A percentile compares a stretch with the other conserved stretches of the same genome.
These are phyloP conservation scores for Sarcodon aspratus DNA, from an alignment of 768 basidiomycete species.

Conservation along the genomic window DNA sequence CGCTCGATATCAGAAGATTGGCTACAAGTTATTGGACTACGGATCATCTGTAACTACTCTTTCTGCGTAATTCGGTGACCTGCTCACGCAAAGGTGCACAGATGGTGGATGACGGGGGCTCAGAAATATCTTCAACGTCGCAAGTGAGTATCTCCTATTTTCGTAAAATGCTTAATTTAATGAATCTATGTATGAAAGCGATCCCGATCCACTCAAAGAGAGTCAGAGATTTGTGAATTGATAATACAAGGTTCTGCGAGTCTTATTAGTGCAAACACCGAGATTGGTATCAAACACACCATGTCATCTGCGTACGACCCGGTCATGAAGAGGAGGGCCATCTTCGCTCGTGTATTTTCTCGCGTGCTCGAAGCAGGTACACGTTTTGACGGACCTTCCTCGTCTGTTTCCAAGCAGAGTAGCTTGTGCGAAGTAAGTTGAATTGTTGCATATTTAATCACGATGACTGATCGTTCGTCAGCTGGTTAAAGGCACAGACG, in stretches of 20 bases:
- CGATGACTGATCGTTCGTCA: conserved; percentile 15
- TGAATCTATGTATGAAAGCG: not conserved
- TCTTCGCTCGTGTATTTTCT: conserved; percentile 80
- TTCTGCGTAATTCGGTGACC: not conserved
- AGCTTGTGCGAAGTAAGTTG: conserved; percentile 21
- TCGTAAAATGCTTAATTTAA: not conserved
- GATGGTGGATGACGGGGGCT: conserved; percentile 14
- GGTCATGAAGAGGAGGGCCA: conserved; percentile 57
- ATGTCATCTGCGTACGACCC: conserved; percentile 67
- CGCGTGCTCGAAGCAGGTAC: conserved; percentile 73
- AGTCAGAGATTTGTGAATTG: conserved; percentile 52
- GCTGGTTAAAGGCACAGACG: conserved; percentile 68
- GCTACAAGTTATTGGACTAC: conserved; percentile 50
- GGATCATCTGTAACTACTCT: conserved; percentile 32
- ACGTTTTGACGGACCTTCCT: conserved; percentile 48
- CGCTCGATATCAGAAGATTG: conserved; percentile 59
- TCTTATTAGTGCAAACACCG: conserved; percentile 74
- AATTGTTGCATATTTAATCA: not conserved
- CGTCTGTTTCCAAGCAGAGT: conserved; percentile 14
- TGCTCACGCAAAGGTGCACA: not conserved
- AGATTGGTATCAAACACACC: conserved; percentile 84
- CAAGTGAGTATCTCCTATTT: conserved; percentile 4
- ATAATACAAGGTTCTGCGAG: conserved; percentile 75
- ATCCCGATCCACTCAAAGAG: conserved; percentile 11
- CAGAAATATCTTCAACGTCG: conserved; percentile 16